phyloP scores from a whole-genome alignment of 345 rosid species.

The Eutrema heterophyllum region DNA sequence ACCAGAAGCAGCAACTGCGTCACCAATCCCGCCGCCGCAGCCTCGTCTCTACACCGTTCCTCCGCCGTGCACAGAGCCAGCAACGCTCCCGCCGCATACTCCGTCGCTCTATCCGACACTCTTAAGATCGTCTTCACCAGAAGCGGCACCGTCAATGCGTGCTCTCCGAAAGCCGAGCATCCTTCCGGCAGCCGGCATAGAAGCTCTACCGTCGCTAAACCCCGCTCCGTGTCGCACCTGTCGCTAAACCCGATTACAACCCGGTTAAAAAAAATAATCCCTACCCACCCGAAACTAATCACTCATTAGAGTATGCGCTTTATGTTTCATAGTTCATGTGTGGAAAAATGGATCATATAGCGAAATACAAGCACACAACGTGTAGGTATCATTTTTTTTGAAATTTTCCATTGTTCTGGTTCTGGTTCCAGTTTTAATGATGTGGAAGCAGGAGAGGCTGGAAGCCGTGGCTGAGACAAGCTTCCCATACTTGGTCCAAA shows the following conservation, averaged over 20 bases:
- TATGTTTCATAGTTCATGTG: neutral
- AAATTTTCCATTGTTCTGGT: neutral
- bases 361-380: neutral
- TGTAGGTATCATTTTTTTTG: neutral
- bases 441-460: constrained; percentile 33
- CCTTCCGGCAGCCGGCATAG: constrained; percentile 77
- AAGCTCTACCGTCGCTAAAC: constrained; percentile 79
- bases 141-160: constrained; percentile 74
- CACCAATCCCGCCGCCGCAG: constrained; percentile 81
- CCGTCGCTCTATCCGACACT: constrained; percentile 88
- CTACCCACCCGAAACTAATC: no score
- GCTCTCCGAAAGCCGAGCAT: constrained; percentile 54
- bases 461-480: constrained; percentile 50
- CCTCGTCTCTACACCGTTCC: constrained; percentile 67
- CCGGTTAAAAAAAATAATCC: no score
- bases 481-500: constrained; percentile 42
- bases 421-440: neutral
- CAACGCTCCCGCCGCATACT: constrained; percentile 91
- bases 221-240: constrained; percentile 84
- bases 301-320: no score
- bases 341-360: neutral
- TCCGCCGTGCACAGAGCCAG: constrained; percentile 65
- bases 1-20: constrained; percentile 78
- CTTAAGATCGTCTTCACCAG: constrained; percentile 68
- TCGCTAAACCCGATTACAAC: no score